Base-by-base conservation (phyloP, 2,329 filamentous ascomycete species). In the Epichloe coenophiala region DNA sequence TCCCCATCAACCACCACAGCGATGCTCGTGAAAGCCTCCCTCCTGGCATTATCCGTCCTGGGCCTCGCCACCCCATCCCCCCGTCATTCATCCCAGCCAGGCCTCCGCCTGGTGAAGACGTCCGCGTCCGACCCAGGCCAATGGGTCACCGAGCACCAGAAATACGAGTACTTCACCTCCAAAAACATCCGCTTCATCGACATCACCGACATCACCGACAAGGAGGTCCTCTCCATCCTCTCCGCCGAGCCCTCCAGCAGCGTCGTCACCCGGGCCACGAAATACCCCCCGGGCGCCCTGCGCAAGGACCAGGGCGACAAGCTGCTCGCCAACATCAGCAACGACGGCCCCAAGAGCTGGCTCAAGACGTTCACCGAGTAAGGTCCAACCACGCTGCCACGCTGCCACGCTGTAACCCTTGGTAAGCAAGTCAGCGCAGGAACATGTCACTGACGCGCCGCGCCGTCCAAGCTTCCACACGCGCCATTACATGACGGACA, bases 101-200 rank as follows among this genome's bases (percentile, higher is more conserved):
- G 31, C 44, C 54, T 68, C 17, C 60, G 65, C 15, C 62, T 70
- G 5, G 59, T 70, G 57, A 70, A 71, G 62, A 65, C 63, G 1
- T 67, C 65, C 1, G 65, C 66, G 46, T 56, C 61, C 5, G 66
- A 69, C 35, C 55, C 60, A 3, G 69, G 67, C 11, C 59, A 56
- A 27, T 71, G 68, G 69, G 60, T 71, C 13, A 66, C 64, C 13
- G 64, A 70, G 43, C 63, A 68, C 45, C 61, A 71, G 33, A 70
- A 67, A 53, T 67, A 66, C 48, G 60, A 60, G 4, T 49, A 35
- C n/a, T 56, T 58, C 44, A 58, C 49, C 9, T 60, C 60, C 27
- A 65, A 68, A 55, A 56, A 61, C 15, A 60, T 68, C 42, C 58
- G 62, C 21, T 71, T 70, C 51, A 56, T 70, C 45, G 68, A 72